Percentiles rank a stretch among this genome's conserved stretches.
Evolutionary conservation across 805 yeast genomes (phyloP).

Genomic region (Myxozyma nipponensis): DNA sequence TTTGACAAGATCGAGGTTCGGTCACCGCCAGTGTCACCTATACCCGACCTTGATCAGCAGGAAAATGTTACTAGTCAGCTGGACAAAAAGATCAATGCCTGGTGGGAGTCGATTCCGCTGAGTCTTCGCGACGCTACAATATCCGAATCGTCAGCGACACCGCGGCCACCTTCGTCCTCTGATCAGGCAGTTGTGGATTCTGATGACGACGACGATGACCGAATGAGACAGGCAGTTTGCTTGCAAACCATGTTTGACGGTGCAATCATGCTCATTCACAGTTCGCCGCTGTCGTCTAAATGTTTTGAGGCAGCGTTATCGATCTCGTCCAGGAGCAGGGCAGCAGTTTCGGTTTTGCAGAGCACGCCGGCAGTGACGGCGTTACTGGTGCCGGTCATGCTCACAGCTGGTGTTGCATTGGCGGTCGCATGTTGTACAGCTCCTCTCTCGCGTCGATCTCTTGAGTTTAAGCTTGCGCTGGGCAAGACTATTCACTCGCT

Average conservation of each 20-base stretch:
- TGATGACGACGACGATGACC: background rate
- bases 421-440: conserved; percentile 18
- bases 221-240: background rate
- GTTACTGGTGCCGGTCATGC: background rate
- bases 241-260: background rate
- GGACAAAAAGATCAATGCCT: background rate
- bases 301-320: background rate
- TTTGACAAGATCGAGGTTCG: too few species aligned
- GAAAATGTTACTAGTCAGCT: background rate
- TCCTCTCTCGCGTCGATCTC: conserved; percentile 21
- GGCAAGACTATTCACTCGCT: conserved; percentile 23
- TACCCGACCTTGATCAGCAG: too few species aligned
- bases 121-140: too few species aligned
- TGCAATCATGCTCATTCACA: background rate
- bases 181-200: too few species aligned
- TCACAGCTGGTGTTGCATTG: conserved; percentile 22
- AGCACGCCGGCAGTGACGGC: background rate
- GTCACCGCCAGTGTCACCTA: too few species aligned
- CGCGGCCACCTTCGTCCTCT: too few species aligned
- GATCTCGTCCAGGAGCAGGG: background rate
- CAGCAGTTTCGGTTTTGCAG: background rate
- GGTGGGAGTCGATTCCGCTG: background rate
- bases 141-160: too few species aligned
- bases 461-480: conserved; percentile 20
- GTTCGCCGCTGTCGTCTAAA: too few species aligned